Percentiles rank a stretch among this genome's conserved stretches.
These are phyloP conservation scores for Sporothrix brunneoviolacea DNA, from an alignment of 2,329 filamentous ascomycete species.

Conservation along the genomic window DNA sequence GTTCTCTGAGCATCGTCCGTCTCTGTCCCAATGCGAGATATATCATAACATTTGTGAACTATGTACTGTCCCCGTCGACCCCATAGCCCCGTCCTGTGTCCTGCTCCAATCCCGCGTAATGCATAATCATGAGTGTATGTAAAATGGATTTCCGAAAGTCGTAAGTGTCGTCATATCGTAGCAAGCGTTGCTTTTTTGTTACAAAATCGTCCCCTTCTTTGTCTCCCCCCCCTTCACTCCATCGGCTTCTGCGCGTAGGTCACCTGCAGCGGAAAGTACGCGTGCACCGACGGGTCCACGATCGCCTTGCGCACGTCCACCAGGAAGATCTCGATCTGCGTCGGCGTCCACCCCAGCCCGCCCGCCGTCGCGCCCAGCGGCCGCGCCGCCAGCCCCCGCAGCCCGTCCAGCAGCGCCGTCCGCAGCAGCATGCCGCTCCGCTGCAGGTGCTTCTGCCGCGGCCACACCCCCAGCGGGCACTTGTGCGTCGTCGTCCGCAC, in stretches of 20 bases:
- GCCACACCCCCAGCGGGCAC: conserved; percentile 44
- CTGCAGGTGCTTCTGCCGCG: conserved; percentile 34
- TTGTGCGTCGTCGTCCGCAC: conserved; percentile 32
- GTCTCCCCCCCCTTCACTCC: neutral
- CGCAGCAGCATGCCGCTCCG: conserved; percentile 41
- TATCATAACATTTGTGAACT: too few relatives aligned
- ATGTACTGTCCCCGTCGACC: too few relatives aligned
- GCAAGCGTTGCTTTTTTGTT: neutral
- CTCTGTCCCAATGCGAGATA: too few relatives aligned
- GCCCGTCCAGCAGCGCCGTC: conserved; percentile 32
- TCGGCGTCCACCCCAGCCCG: conserved; percentile 28
- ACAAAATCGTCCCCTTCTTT: too few relatives aligned
- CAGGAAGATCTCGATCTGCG: conserved; percentile 32
- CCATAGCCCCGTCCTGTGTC: too few relatives aligned
- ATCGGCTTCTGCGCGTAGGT: conserved; percentile 28
- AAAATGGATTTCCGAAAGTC: too few relatives aligned
- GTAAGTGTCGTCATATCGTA: conserved; percentile 3
- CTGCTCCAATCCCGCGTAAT: too few relatives aligned
- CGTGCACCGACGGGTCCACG: conserved; percentile 25
- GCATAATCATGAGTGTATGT: too few relatives aligned
- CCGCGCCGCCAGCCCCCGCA: conserved; percentile 24
- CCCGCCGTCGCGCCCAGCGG: conserved; percentile 22
- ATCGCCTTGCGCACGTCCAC: conserved; percentile 29
- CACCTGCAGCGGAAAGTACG: conserved; percentile 26
- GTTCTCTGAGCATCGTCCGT: too few relatives aligned